These are phyloP conservation scores for Chalara sp. DNA, from an alignment of 2,329 filamentous ascomycete species.

Conservation along the genomic window DNA sequence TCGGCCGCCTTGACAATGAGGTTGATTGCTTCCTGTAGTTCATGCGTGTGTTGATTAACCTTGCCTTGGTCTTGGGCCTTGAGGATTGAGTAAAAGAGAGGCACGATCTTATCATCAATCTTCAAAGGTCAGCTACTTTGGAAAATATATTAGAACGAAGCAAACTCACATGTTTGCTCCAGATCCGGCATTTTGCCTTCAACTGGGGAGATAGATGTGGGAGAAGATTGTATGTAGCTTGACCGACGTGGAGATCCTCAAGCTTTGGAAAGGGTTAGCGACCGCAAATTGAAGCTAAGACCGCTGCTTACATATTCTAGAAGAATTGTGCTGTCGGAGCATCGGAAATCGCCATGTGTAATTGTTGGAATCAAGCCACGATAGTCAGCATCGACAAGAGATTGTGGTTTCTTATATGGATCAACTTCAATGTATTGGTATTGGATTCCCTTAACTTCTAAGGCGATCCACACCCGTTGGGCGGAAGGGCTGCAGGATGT, in stretches of 20 bases:
- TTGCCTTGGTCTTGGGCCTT: constrained; percentile 54
- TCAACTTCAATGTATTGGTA: constrained; percentile 88
- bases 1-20: constrained; percentile 30
- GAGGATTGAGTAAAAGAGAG: constrained; percentile 68
- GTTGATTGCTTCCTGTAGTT: constrained; percentile 59
- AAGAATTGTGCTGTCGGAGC: constrained; percentile 74
- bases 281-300: neutral
- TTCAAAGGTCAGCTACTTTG: constrained; percentile 23
- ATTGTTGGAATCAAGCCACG: constrained; percentile 71
- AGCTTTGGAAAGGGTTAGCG: constrained; percentile 38
- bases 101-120: constrained; percentile 72
- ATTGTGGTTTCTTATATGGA: constrained; percentile 66
- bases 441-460: constrained; percentile 69
- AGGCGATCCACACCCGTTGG: constrained; percentile 81
- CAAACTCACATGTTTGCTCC: constrained; percentile 66
- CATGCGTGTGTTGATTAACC: constrained; percentile 51
- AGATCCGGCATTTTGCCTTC: constrained; percentile 69
- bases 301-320: constrained; percentile 66
- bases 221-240: constrained; percentile 43
- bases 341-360: constrained; percentile 72
- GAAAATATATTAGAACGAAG: no score
- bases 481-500: constrained; percentile 58
- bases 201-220: constrained; percentile 57
- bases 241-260: constrained; percentile 60
- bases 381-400: constrained; percentile 69